Base-by-base conservation (phyloP, 2,329 filamentous ascomycete species). In the Nigrospora oryzae region DNA sequence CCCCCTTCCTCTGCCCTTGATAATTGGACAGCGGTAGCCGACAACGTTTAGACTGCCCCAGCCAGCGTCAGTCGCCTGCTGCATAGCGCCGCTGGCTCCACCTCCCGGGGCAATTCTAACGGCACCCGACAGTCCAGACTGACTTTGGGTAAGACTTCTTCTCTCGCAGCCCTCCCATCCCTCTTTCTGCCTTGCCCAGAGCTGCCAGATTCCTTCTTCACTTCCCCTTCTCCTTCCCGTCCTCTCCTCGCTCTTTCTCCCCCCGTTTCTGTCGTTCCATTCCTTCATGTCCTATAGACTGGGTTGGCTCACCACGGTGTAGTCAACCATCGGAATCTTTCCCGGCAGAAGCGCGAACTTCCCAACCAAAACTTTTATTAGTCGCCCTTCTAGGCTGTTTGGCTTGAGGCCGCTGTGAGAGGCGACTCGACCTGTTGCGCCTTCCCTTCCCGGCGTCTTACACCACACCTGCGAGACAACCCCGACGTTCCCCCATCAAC, bases 401-500 rank as follows among this genome's bases (percentile, higher is more conserved):
- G 23, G 10, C 23, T 28, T 28, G 23, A 28, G 23, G 23, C 23
- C 23, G 23, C 23, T 28, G 23, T 7, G 23, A 28, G 23, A 28
- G 23, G 23, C 23, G 23, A 28, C 23, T 28, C 23, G 23, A 28
- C 23, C 23, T 28, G 23, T 28, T 28, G 23, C 23, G 23, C 23
- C 23, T 10, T 28, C 7, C 23, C 23, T 28, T 7, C 23, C 23
- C 23, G 23, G 23, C 23, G 23, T 28, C 23, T 28, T 28, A 28
- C 23, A 28, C 23, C 2, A 28, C 15, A 23, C 7, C 39, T 16
- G 23, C 39, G 39, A 31, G 39, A 33, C 39, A 34, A 23, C 17
- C 48, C 40, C 49, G 44, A 50, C 46, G 48, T 33, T 38, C 49
- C 49, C 46, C 52, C 48, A 51, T 44, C 53, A 71, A 53, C 50